Percentiles rank a stretch among this genome's conserved stretches.
These are phyloP conservation scores for Neonectria ditissima DNA, from an alignment of 2,329 filamentous ascomycete genomes.

Conservation along the genomic window DNA sequence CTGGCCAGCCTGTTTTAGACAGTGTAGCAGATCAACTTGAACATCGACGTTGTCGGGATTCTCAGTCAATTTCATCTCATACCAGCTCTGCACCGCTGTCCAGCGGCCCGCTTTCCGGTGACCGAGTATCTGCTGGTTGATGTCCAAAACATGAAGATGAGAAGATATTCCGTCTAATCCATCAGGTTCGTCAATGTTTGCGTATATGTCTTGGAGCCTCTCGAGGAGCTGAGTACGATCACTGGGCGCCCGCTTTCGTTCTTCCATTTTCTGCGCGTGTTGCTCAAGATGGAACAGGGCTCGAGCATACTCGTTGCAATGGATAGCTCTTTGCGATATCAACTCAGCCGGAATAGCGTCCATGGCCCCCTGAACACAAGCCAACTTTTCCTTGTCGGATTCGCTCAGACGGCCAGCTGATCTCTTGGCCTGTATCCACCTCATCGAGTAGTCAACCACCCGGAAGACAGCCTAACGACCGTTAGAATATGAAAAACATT, in stretches of 20 bases:
- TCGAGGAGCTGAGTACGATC: constrained; percentile 77
- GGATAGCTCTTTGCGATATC: constrained; percentile 83
- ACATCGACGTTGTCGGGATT: constrained; percentile 80
- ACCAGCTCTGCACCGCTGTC: constrained; percentile 97
- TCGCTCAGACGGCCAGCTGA: constrained; percentile 45
- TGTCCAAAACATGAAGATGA: constrained; percentile 85
- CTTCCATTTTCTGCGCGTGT: constrained; percentile 72
- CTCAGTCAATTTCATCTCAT: constrained; percentile 88
- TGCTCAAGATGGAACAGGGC: constrained; percentile 96
- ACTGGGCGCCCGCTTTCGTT: constrained; percentile 58
- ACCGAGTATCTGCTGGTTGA: constrained; percentile 92
- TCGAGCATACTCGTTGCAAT: constrained; percentile 92
- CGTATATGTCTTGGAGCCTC: constrained; percentile 91
- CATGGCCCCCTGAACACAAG: constrained; percentile 63
- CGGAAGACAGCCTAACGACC: constrained; percentile 81
- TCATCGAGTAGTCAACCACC: constrained; percentile 89
- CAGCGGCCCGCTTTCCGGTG: constrained; percentile 94
- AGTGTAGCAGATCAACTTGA: constrained; percentile 86
- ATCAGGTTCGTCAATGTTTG: constrained; percentile 97
- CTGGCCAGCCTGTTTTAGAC: constrained; percentile 94
- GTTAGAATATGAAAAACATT: constrained; percentile 22
- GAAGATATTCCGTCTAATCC: constrained; percentile 94
- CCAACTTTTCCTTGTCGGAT: constrained; percentile 61
- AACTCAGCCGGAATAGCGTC: constrained; percentile 79
- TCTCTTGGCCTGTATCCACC: constrained; percentile 85